Base-by-base conservation (phyloP, 768 basidiomycete genomes). In the Cyclocybe cylindracea region DNA sequence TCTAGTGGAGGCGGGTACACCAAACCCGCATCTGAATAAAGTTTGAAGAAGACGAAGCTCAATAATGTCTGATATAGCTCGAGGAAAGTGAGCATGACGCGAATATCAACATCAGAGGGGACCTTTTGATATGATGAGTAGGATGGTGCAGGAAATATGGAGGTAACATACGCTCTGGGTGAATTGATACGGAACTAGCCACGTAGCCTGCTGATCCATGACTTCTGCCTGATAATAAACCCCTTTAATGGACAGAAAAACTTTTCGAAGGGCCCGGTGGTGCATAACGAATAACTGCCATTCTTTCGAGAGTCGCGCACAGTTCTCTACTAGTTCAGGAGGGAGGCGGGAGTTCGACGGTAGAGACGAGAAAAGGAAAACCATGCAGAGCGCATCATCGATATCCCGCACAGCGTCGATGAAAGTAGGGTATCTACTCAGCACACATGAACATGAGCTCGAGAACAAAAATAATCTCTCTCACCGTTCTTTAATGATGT, bases 281-380 rank as follows among this genome's bases (percentile, higher is more conserved):
- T 93, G 89, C 84, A 98, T 91, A 36, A 95, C 79, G 71, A 94
- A 99, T 31, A 98, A 75, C 68, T 98, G 93, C 96, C 96, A 99
- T 77, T 99, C 94, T 14, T 93, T 85, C 7, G 93, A 83, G 33
- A 99, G 79, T 42, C 91, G 85, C 29, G 87, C 78, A 68, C 97
- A 98, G 66, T 95, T 96, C 65, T 93, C 86, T 46, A 96, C 83
- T 57, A 97, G 80, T 42, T 90, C 83, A 2, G 90, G 76, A 3
- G 94, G 86, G 18, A 98, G 77, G 31, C 87, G 85, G 54, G 85
- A 78, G 60, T 84, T 87, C n/a, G 92, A 89, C 35, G 96, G 96
- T 10, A 99, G 79, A 8, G 88, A 86, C 7, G 96, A 86, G 64
- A 98, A 98, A 35, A 99, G 79, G 67, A 91, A 91, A 52, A 91